phyloP scores from a whole-genome alignment of 371 early-diverging fungal species.

The Mortierella sp. region DNA sequence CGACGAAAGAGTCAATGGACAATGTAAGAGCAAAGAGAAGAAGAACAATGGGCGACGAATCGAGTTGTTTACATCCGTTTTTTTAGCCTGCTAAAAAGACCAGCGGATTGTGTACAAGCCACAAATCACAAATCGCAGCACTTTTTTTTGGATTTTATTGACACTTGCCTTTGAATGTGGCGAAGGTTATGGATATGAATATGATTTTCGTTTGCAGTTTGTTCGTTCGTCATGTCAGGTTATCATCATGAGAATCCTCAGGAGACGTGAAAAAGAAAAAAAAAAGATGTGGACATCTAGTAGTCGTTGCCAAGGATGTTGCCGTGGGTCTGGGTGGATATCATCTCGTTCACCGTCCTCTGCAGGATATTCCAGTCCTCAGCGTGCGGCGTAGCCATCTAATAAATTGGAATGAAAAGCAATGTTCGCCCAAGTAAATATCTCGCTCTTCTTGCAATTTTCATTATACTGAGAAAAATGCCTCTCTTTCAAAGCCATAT shows the following conservation, averaged over 20 bases:
- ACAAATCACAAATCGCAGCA: neutral
- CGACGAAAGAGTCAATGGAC: neutral
- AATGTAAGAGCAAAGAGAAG: neutral
- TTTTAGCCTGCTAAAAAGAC: neutral
- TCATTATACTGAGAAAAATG: neutral
- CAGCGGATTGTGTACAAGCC: slow-evolving; percentile 13
- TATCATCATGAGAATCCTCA: neutral
- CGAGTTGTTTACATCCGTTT: neutral
- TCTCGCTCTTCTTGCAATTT: neutral
- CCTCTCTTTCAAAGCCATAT: neutral
- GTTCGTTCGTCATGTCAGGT: neutral
- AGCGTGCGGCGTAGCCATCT: slow-evolving; percentile 70
- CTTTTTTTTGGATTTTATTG: slow-evolving; percentile 13
- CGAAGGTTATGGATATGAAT: neutral
- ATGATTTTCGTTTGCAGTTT: neutral
- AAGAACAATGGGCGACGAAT: slow-evolving; percentile 5
- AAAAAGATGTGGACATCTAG: neutral
- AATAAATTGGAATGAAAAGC: slow-evolving; percentile 8
- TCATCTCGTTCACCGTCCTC: slow-evolving; percentile 76
- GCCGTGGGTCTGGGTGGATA: slow-evolving; percentile 62
- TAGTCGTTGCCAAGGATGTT: slow-evolving; percentile 32
- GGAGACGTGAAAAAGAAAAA: neutral
- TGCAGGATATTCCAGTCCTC: slow-evolving; percentile 83
- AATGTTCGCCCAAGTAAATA: neutral
- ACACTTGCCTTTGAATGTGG: neutral